Evolutionary conservation across 768 basidiomycete genomes (phyloP).

Genomic region (Xerocomus spinulosus): DNA sequence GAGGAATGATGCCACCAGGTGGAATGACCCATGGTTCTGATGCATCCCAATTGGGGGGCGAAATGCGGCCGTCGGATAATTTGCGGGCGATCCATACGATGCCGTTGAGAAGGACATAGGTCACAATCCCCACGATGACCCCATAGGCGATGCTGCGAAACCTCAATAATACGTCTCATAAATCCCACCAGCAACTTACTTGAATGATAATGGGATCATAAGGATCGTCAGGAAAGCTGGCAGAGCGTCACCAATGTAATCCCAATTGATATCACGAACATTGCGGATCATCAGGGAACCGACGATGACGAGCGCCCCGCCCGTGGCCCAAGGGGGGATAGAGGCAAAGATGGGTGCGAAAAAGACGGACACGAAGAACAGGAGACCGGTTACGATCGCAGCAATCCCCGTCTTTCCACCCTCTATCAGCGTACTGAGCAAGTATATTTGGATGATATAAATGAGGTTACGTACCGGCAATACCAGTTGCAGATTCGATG

Average conservation of each 20-base stretch:
- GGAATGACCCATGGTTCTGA: constrained; percentile 71
- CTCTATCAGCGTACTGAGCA: constrained; percentile 43
- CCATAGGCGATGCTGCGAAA: constrained; percentile 76
- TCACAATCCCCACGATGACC: constrained; percentile 72
- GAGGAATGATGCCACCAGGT: constrained; percentile 62
- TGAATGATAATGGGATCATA: constrained; percentile 74
- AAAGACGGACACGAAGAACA: constrained; percentile 82
- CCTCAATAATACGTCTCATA: background rate
- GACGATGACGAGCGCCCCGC: constrained; percentile 78
- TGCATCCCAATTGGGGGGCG: constrained; percentile 58
- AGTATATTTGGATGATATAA: background rate
- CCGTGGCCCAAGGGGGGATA: constrained; percentile 84
- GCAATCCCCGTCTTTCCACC: constrained; percentile 87
- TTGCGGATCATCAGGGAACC: constrained; percentile 89
- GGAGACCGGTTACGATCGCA: constrained; percentile 63
- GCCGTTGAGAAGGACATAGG: constrained; percentile 72
- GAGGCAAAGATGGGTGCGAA: constrained; percentile 87
- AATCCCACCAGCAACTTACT: constrained; percentile 40
- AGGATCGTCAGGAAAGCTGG: constrained; percentile 82
- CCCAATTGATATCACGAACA: constrained; percentile 84
- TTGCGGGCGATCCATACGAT: constrained; percentile 55
- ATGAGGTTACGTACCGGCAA: constrained; percentile 45
- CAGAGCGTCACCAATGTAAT: constrained; percentile 81
- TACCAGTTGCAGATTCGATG: constrained; percentile 80
- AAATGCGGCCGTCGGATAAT: constrained; percentile 51